Percentiles rank a stretch among this genome's conserved stretches.
phyloP scores from a whole-genome alignment of 2,329 filamentous ascomycete genomes.

The Penicillium sp. region DNA sequence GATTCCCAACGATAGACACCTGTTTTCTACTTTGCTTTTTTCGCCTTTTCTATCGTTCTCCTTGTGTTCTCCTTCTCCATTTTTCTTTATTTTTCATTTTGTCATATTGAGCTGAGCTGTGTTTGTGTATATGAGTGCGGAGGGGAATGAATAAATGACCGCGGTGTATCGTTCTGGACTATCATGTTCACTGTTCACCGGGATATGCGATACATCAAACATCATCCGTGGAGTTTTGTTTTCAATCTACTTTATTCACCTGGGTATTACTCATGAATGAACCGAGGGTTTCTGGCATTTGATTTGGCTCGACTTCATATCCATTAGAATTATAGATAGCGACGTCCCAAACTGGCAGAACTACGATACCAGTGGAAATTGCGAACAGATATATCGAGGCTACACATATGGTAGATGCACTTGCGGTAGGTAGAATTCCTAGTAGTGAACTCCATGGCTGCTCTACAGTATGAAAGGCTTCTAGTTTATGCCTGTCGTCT shows the following conservation, averaged over 20 bases:
- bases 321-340: not conserved
- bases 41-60: not conserved
- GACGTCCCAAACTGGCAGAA: not conserved
- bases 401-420: no score
- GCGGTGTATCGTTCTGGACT: conserved; percentile 10
- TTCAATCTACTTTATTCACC: not conserved
- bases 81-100: not conserved
- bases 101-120: not conserved
- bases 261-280: not conserved
- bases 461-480: no score
- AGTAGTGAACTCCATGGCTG: no score
- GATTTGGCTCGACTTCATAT: not conserved
- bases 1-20: conserved; percentile 4
- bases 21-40: not conserved
- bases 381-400: no score
- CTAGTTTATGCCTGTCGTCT: no score
- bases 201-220: conserved; percentile 1
- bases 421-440: no score
- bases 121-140: conserved; percentile 13
- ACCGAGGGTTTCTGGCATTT: not conserved
- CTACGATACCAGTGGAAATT: no score
- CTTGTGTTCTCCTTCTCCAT: not conserved
- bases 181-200: not conserved
- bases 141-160: conserved; percentile 16
- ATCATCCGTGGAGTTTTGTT: conserved; percentile 7